Base-by-base conservation (phyloP, 176 grass and related monocot genomes). In the Olyra latifolia region DNA sequence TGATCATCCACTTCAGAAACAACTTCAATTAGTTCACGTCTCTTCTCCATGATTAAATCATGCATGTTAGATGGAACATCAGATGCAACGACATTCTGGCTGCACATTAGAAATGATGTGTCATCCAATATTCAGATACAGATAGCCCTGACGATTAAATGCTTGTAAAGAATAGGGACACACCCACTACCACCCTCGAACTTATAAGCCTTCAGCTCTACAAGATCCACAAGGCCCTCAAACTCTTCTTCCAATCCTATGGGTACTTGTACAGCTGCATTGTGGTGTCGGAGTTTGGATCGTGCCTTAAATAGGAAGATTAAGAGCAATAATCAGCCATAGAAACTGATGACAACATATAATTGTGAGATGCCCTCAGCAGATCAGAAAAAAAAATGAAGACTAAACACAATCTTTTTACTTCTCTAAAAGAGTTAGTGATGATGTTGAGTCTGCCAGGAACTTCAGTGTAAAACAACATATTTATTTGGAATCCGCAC, bases 1-100 rank as follows among this genome's bases (percentile, higher is more conserved):
- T 93, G 81, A 83, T 98, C 96, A 75, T 98, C 96, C n/a, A 95
- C 96, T 90, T 98, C 96, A 50, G 96, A 98, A 90, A 98, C 90
- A 87, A 83, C 85, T 87, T 98, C 96, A 81, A 95, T 93, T 70
- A 98, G 89, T 85, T 98, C 96, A 57, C 90, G 90, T 44, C 95
- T 79, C 80, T 93, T 98, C 74, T 95, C 96, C 63, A 59, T 75
- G 43, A 95, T 88, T 47, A 93, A 59, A 56, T 83, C 86, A 66
- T 86, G 84, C 90, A 98, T 89, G 74, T 93, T 86, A 17, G 78
- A 85, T 78, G 92, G 92, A 39, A 98, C 55, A 70, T 98, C 95
- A 32, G 81, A 85, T 81, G 88, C 17, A 28, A 85, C 80, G 59
- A 98, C 79, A 62, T 93, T 92, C 73, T 95, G 92, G 52, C 96